Evolutionary conservation across 2,329 filamentous ascomycete species (phyloP), one percentile per base, ranked within the genome.

Genomic region (Hypoxylon rubiginosum): DNA sequence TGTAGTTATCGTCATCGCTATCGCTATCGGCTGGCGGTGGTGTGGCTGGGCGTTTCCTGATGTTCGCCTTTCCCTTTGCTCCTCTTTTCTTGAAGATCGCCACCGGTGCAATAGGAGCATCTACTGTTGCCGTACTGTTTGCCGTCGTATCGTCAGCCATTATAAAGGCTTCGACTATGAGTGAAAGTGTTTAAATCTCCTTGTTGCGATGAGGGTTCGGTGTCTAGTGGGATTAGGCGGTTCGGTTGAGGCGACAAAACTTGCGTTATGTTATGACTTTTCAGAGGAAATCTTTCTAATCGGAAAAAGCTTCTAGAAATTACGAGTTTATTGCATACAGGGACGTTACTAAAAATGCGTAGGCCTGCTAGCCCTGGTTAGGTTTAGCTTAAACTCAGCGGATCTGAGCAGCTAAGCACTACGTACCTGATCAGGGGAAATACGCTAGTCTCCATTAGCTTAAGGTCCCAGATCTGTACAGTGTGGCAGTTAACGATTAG

Each of bases 81-180:
- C 88, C 86, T 77, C 94, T 89, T 79, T 96, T 97, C 79, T 97
- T 97, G 86, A 97, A 97, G 55, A 92, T 79, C 13, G 91, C 86
- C 11, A 90, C 84, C 0, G 88, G 86, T 1, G 81, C 82, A 28
- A 81, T 77, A 30, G 78, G 73, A 28, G 77, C 61, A 11, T 73
- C 59, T 28, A 68, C 60, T 32, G 62, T 53, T 66, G 64, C 65
- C 32, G 63, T n/a, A 28, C 21, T 34, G 36, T 53, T 62, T 26
- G 57, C 34, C 28, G 43, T 54, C 36, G 32, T 46, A 11, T 72
- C 61, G 57, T 73, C 70, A 24, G 69, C 55, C 73, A 74, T 70
- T 28, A 21, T 67, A 50, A 19, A 26, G 15, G 15, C 7, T 43
- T 43, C 8, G 17, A 11, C 39, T 21, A 3, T 4, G 19, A 21